Percentiles rank a stretch among this genome's conserved stretches.
Conservation (phyloP, 495 filamentous ascomycete species). For the Geopyxis carbonaria region DNA sequence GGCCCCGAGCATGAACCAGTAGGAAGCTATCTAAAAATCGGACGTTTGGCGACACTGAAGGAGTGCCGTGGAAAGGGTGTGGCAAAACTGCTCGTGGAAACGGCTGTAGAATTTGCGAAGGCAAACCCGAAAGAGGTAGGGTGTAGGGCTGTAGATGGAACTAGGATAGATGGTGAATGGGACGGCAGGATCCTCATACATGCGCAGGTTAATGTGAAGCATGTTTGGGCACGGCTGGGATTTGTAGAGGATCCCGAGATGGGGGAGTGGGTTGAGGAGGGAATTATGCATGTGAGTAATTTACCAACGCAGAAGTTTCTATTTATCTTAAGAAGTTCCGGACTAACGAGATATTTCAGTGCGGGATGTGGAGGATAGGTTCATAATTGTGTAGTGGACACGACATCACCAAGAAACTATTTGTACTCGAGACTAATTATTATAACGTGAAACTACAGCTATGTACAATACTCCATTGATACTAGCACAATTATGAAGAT, state of each 20-base stretch:
- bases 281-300: slow-evolving; percentile 31
- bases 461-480: no score
- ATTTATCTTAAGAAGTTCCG: background rate
- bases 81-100: slow-evolving; percentile 42
- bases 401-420: no score
- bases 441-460: no score
- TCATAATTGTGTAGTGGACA: no score
- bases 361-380: slow-evolving; percentile 6
- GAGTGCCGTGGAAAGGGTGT: slow-evolving; percentile 48
- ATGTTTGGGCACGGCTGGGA: slow-evolving; percentile 30
- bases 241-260: slow-evolving; percentile 53
- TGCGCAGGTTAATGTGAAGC: slow-evolving; percentile 14
- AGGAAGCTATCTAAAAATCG: slow-evolving; percentile 50
- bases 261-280: slow-evolving; percentile 69
- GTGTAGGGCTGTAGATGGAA: slow-evolving; percentile 10
- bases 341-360: no score
- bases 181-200: slow-evolving; percentile 23
- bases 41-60: slow-evolving; percentile 50
- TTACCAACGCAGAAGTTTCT: slow-evolving; percentile 1
- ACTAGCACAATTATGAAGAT: no score
- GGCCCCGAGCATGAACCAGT: background rate
- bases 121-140: slow-evolving; percentile 37
- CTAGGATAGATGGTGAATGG: slow-evolving; percentile 11
- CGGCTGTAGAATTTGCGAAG: slow-evolving; percentile 43
- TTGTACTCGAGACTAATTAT: no score